These are phyloP conservation scores for Hanseniaspora opuntiae DNA, from an alignment of 805 yeast genomes.

Conservation along the genomic window DNA sequence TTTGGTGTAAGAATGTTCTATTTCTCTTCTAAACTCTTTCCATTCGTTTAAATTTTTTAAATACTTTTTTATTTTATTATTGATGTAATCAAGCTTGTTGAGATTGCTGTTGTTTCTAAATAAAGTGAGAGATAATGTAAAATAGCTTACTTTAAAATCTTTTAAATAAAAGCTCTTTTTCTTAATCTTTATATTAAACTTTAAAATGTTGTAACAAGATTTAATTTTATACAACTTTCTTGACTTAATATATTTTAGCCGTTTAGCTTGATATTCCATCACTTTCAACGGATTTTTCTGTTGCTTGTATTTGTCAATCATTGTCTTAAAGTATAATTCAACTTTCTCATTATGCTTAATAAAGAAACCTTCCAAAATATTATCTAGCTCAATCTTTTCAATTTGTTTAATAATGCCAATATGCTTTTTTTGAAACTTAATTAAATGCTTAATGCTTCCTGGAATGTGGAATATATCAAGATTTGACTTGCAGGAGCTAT, in stretches of 20 bases:
- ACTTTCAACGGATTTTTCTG: neutral
- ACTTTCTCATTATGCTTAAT: neutral
- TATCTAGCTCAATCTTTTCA: conserved; percentile 30
- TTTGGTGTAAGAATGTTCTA: neutral
- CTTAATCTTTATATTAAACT: neutral
- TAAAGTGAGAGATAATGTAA: neutral
- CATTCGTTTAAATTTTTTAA: conserved; percentile 13
- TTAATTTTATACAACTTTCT: neutral
- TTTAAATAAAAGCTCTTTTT: neutral
- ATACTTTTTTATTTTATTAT: neutral
- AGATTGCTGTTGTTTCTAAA: neutral
- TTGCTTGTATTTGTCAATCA: neutral
- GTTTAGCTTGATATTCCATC: neutral
- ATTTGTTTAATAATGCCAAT: conserved; percentile 23
- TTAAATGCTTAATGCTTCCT: conserved; percentile 30
- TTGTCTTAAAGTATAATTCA: neutral
- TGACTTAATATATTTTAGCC: neutral
- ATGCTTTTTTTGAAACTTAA: conserved; percentile 23
- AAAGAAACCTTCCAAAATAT: conserved; percentile 21
- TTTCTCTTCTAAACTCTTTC: neutral
- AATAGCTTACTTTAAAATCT: neutral
- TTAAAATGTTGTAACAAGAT: neutral
- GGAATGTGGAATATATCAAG: conserved; percentile 47
- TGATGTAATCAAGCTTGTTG: neutral
- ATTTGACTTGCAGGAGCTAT: conserved; percentile 35